A percentile compares a stretch with the other conserved stretches of the same genome.
phyloP scores from a whole-genome alignment of 805 yeast species.

The Saturnispora sekii region DNA sequence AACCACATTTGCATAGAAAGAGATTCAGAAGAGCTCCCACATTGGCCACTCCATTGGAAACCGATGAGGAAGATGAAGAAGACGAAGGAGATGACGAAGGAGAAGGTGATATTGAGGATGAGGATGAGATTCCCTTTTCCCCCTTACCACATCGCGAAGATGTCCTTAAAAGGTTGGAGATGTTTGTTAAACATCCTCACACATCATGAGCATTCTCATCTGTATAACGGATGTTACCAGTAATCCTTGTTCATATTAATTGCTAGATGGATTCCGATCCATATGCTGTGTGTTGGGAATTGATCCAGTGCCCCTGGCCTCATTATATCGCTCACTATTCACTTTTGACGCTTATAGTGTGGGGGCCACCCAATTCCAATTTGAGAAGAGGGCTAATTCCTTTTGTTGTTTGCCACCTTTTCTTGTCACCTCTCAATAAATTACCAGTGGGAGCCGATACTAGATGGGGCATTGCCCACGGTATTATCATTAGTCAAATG shows the following conservation, averaged over 20 bases:
- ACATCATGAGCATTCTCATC: neutral
- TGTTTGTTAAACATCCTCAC: neutral
- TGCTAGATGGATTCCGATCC: neutral
- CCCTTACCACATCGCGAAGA: conserved; percentile 1
- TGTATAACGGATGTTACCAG: no score
- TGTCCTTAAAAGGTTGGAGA: neutral
- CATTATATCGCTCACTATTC: conserved; percentile 3
- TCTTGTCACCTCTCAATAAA: conserved; percentile 4
- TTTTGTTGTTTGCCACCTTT: conserved; percentile 5
- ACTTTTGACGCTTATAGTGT: neutral
- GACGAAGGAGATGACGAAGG: conserved; percentile 27
- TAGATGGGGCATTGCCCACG: conserved; percentile 1
- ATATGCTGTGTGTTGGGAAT: neutral
- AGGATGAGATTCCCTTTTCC: neutral
- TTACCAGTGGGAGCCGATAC: neutral
- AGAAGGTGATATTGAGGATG: conserved; percentile 3
- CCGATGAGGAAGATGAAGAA: conserved; percentile 12
- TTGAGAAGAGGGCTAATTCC: neutral
- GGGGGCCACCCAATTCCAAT: neutral
- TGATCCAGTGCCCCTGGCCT: conserved; percentile 3
- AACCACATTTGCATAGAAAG: conserved; percentile 7
- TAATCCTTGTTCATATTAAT: no score
- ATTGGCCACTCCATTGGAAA: conserved; percentile 11
- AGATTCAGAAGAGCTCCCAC: conserved; percentile 10
- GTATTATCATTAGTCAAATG: neutral